Evolutionary conservation across 768 basidiomycete genomes (phyloP).

Genomic region (Glaciozyma antarctica): DNA sequence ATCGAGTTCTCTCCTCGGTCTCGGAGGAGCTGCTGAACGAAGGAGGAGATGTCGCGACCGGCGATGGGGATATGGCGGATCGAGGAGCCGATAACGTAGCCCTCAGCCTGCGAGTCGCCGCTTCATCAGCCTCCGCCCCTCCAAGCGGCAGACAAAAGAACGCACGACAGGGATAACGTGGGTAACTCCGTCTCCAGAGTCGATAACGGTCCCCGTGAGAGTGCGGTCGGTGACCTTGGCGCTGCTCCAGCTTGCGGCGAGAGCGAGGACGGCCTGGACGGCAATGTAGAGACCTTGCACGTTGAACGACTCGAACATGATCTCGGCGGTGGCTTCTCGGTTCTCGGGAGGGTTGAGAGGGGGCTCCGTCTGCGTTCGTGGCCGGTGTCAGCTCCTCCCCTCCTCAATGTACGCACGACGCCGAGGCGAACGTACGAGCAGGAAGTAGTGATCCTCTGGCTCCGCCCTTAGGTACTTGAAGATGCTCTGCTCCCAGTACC

Average conservation of each 20-base stretch:
- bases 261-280: conserved; percentile 94
- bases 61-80: conserved; percentile 99
- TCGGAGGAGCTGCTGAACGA: conserved; percentile 88
- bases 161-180: conserved; percentile 67
- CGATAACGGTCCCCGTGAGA: conserved; percentile 76
- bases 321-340: conserved; percentile 96
- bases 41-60: conserved; percentile 91
- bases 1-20: conserved; percentile 82
- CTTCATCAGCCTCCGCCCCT: not conserved
- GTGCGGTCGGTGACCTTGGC: conserved; percentile 47
- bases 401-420: not conserved
- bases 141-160: not conserved
- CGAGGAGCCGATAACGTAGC: conserved; percentile 96
- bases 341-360: conserved; percentile 98
- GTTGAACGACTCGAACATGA: conserved; percentile 99
- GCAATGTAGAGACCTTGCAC: conserved; percentile 97
- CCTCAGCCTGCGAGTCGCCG: conserved; percentile 64
- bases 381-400: not conserved
- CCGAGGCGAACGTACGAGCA: conserved; percentile 60
- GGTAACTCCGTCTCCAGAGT: conserved; percentile 98
- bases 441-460: conserved; percentile 97
- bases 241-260: conserved; percentile 94
- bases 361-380: conserved; percentile 72
- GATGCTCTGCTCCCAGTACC: conserved; percentile 99
- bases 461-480: conserved; percentile 98